phyloP scores from a whole-genome alignment of 2,329 filamentous ascomycete genomes.

The Chaetomiaceae sp. region DNA sequence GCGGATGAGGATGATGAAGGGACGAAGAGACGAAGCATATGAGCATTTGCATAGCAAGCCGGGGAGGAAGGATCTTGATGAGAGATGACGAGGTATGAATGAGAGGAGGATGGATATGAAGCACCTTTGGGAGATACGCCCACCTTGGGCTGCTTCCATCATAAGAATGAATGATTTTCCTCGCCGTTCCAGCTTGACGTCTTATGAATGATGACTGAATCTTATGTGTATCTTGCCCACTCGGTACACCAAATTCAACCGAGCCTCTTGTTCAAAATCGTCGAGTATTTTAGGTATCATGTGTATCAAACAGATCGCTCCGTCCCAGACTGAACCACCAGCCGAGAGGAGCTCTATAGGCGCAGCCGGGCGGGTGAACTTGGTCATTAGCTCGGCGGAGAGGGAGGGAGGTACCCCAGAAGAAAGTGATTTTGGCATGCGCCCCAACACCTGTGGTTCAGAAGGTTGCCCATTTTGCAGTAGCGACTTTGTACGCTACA shows the following conservation, averaged over 20 bases:
- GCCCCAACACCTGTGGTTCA: slow-evolving; percentile 27
- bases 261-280: no score
- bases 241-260: no score
- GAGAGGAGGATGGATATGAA: neutral
- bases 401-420: slow-evolving; percentile 9
- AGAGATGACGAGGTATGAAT: neutral
- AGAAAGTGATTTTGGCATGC: slow-evolving; percentile 21
- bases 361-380: neutral
- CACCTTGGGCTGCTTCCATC: neutral
- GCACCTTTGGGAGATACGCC: neutral
- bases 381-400: slow-evolving; percentile 14
- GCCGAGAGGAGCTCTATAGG: neutral
- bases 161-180: neutral
- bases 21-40: slow-evolving; percentile 2
- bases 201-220: neutral
- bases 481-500: slow-evolving; percentile 42
- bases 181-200: neutral
- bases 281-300: no score
- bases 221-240: neutral
- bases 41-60: slow-evolving; percentile 5
- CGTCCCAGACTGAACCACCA: slow-evolving; percentile 8
- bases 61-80: neutral
- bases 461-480: slow-evolving; percentile 33
- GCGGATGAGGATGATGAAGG: neutral
- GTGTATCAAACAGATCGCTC: neutral